Conservation (phyloP, 495 filamentous ascomycete genomes). For the Talaromyces nanjingensis region DNA sequence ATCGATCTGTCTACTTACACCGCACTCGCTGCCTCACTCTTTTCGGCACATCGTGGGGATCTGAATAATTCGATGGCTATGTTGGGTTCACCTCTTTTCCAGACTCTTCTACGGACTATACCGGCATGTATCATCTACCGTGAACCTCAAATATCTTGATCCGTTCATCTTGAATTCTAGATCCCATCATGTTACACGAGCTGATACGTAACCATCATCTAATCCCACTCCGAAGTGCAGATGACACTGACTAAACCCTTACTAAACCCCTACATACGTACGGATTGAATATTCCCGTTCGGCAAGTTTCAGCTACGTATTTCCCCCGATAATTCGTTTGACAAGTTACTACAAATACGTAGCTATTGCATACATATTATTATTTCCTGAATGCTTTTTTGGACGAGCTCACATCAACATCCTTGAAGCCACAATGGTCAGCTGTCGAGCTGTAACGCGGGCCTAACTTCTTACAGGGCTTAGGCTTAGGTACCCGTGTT, state of each 20-base stretch:
- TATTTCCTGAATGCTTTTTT: not conserved
- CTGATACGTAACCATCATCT: not conserved
- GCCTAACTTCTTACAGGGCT: not conserved
- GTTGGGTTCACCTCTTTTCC: not conserved
- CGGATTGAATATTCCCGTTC: not conserved
- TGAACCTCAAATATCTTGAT: not conserved
- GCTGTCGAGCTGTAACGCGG: not conserved
- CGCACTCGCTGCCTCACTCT: conserved; percentile 1
- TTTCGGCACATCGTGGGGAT: not conserved
- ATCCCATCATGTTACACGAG: not conserved
- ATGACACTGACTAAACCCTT: not conserved
- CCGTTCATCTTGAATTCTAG: not conserved
- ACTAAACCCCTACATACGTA: not conserved
- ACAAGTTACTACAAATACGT: not conserved
- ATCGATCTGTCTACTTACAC: not conserved
- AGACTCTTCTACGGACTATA: not conserved
- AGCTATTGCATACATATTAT: not conserved
- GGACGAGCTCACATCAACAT: not conserved
- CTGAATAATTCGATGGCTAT: not conserved
- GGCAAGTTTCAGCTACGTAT: not conserved
- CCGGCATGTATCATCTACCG: not conserved
- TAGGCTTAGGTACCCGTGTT: not conserved
- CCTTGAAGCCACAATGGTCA: not conserved
- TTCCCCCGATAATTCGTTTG: not conserved
- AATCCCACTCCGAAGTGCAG: not conserved